Conservation (phyloP, 1,284 basidiomycete species). For the Mycosarcoma mackinlayi region DNA sequence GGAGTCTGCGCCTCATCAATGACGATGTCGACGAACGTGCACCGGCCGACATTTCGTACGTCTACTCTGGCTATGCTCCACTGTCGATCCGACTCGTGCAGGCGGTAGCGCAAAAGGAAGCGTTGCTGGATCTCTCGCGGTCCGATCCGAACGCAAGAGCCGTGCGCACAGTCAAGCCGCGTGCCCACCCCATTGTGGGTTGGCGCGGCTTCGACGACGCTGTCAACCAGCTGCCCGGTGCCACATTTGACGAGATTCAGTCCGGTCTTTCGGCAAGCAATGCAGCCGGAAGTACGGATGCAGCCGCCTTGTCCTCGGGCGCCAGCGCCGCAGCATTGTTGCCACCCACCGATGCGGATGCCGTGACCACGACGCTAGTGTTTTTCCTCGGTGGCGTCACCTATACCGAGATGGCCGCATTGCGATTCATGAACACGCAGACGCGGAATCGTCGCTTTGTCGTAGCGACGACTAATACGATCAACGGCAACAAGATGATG, state of each 20-base stretch:
- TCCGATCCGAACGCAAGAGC: conserved; percentile 3
- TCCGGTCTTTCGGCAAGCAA: conserved; percentile 1
- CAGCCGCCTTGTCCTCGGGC: background rate
- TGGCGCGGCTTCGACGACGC: conserved; percentile 98
- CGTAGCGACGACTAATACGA: conserved; percentile 58
- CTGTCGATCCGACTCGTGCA: conserved; percentile 91
- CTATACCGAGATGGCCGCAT: conserved; percentile 92
- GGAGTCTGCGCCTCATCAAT: conserved; percentile 87
- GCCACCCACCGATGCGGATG: conserved; percentile 48
- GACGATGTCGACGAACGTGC: conserved; percentile 79
- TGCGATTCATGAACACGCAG: conserved; percentile 83
- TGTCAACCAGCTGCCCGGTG: conserved; percentile 81
- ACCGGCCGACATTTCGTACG: conserved; percentile 93
- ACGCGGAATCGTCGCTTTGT: conserved; percentile 59
- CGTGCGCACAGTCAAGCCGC: conserved; percentile 3
- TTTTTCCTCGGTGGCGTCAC: conserved; percentile 99
- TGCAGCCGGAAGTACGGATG: background rate
- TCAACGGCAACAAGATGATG: conserved; percentile 54
- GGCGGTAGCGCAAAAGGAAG: conserved; percentile 88
- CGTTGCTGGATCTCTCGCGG: conserved; percentile 73
- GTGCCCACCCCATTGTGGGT: conserved; percentile 86
- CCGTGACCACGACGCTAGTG: conserved; percentile 83
- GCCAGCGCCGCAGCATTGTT: background rate
- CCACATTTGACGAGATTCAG: conserved; percentile 83
- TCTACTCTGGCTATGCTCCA: conserved; percentile 96